These are phyloP conservation scores for Vicia faba DNA, from an alignment of 306 rosid species.

Conservation along the genomic window DNA sequence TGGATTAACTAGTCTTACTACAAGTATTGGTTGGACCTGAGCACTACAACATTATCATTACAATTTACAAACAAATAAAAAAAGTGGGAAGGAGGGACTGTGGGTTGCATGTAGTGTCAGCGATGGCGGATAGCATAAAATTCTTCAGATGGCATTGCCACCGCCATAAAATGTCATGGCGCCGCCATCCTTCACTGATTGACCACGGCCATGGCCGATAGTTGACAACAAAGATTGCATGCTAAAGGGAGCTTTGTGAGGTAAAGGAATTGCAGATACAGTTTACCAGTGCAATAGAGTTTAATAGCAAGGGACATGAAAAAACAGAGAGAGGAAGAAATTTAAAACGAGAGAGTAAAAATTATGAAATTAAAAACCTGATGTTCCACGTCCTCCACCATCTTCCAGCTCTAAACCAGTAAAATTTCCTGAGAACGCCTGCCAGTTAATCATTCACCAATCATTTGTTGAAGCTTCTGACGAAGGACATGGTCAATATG, in stretches of 20 bases:
- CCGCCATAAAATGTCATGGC: too few species aligned
- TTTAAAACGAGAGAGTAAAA: constrained; percentile 4
- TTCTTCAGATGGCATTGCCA: too few species aligned
- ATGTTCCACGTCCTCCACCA: constrained; percentile 98
- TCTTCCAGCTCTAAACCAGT: constrained; percentile 97
- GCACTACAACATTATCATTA: constrained; percentile 16
- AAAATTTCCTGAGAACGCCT: constrained; percentile 90
- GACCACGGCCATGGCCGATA: too few species aligned
- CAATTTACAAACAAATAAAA: background rate
- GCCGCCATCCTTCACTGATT: too few species aligned
- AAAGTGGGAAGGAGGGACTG: background rate
- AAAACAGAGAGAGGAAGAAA: background rate
- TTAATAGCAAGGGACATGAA: constrained; percentile 13
- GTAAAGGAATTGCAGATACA: constrained; percentile 1
- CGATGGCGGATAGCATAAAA: too few species aligned
- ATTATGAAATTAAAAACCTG: constrained; percentile 53
- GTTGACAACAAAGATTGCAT: background rate
- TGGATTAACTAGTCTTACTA: background rate
- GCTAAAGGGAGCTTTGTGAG: constrained; percentile 17
- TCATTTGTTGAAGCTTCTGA: constrained; percentile 19
- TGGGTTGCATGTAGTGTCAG: too few species aligned
- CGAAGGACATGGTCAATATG: constrained; percentile 17
- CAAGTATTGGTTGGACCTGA: constrained; percentile 22
- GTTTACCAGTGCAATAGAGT: constrained; percentile 11
- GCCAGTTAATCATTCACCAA: constrained; percentile 44